These are phyloP conservation scores for Cystobasidiaceae sp. DNA, from an alignment of 1,284 basidiomycete genomes.

Conservation along the genomic window DNA sequence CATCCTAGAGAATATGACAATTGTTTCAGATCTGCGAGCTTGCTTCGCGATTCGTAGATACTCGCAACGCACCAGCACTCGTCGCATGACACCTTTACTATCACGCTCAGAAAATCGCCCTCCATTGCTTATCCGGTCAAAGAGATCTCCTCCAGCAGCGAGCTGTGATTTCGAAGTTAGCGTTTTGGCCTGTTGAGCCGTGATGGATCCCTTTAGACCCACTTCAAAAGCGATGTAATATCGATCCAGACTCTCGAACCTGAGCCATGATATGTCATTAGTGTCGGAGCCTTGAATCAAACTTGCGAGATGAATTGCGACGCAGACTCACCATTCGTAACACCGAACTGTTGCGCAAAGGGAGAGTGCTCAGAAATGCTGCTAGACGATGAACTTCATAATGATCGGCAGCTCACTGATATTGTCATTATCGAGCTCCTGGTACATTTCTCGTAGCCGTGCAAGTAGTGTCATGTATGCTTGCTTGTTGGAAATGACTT, in stretches of 20 bases:
- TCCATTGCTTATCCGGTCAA: slow-evolving; percentile 3
- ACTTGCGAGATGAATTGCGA: not conserved
- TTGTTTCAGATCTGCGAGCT: no score
- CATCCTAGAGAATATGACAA: not conserved
- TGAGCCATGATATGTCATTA: not conserved
- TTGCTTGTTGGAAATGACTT: not conserved
- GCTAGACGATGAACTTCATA: not conserved
- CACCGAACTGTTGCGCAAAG: not conserved
- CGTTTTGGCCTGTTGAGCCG: not conserved
- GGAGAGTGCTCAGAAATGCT: not conserved
- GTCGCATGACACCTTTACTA: not conserved
- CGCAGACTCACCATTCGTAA: slow-evolving; percentile 18
- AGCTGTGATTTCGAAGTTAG: not conserved
- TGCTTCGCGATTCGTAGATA: no score
- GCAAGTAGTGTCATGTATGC: slow-evolving; percentile 5
- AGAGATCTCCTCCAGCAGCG: slow-evolving; percentile 5
- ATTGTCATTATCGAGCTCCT: slow-evolving; percentile 6
- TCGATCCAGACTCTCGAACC: slow-evolving; percentile 20
- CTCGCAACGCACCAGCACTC: not conserved
- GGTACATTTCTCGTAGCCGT: slow-evolving; percentile 13
- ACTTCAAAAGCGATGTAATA: slow-evolving; percentile 20
- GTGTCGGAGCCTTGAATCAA: not conserved
- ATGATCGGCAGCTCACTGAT: not conserved
- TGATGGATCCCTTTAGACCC: not conserved
- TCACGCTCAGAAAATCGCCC: not conserved